Evolutionary conservation across 306 rosid species (phyloP), one percentile per base, ranked within the genome.

Genomic region (Prosopis cineraria): DNA sequence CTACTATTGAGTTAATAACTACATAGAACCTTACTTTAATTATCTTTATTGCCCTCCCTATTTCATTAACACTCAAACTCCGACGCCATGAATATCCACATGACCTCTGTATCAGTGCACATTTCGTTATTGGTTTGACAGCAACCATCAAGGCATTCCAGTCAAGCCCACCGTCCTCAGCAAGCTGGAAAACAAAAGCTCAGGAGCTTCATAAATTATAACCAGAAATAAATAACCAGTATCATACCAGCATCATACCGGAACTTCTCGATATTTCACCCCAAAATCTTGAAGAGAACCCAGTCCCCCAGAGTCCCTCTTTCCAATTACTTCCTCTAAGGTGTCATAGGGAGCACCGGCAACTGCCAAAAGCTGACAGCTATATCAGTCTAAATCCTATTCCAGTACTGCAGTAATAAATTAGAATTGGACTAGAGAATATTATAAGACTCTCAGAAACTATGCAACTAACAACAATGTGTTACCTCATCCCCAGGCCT

Each of bases 301-400:
- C 70, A 90, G 77, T 63, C 96, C 94, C 74, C 90, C 83, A 40
- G 93, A 88, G 83, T 92, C 94, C 78, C 97, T 88, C 87, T 94
- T 94, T 75, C 98, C 98, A 44, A 94, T 89, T 65, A 94, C 97
- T 81, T 94, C 97, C 88, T 94, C 97, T 50, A 94, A 76, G 10
- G 98, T 94, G 79, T 94, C 98, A 80, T 94, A 94, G 56, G 98
- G 98, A 81, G 98, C 90, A 78, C 98, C 98, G 33, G 96, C 97
- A 79, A 94, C 96, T 76, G 98, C 98, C 96, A 94, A 85, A 84
- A 90, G 96, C 97, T 94, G 96, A 89, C 76, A 78, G 79, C 73
- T 63, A 78, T 82, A 33, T 90, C 72, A 91, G 89, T 87, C 79
- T 63, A 89, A 80, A 82, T 74, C 70, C 72, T 40, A 77, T 58